A percentile compares a stretch with the other conserved stretches of the same genome.
These are phyloP conservation scores for Colletotrichum trifolii DNA, from an alignment of 2,329 filamentous ascomycete genomes.

Conservation along the genomic window DNA sequence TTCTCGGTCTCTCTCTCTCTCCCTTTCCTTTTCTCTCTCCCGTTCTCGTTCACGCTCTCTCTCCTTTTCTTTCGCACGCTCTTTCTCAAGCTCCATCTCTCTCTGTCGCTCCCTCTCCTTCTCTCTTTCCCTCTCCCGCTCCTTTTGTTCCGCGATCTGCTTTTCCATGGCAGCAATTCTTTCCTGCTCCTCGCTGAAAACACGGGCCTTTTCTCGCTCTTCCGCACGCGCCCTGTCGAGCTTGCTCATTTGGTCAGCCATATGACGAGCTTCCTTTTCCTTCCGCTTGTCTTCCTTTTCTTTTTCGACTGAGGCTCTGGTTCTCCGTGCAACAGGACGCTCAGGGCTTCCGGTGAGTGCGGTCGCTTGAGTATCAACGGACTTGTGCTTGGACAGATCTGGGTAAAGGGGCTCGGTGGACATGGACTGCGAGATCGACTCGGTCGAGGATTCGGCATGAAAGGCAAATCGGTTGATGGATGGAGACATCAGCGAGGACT, in stretches of 20 bases:
- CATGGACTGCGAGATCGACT: slow-evolving; percentile 53
- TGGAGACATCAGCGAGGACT: slow-evolving; percentile 67
- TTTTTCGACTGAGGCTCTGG: slow-evolving; percentile 69
- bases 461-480: slow-evolving; percentile 59
- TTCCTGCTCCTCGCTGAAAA: slow-evolving; percentile 69
- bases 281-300: slow-evolving; percentile 74
- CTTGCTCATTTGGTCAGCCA: slow-evolving; percentile 70
- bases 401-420: slow-evolving; percentile 56
- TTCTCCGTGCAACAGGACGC: slow-evolving; percentile 58
- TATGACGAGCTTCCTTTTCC: slow-evolving; percentile 72
- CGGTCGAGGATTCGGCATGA: slow-evolving; percentile 58
- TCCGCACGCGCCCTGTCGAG: slow-evolving; percentile 76
- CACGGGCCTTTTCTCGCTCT: slow-evolving; percentile 74
- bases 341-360: slow-evolving; percentile 54
- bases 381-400: slow-evolving; percentile 54
- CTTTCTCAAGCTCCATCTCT: slow-evolving; percentile 30
- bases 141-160: slow-evolving; percentile 63
- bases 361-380: slow-evolving; percentile 41
- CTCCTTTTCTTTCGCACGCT: slow-evolving; percentile 18
- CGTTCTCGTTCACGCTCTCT: slow-evolving; percentile 31
- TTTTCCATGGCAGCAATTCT: slow-evolving; percentile 64
- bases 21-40: slow-evolving; percentile 22
- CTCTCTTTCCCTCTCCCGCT: slow-evolving; percentile 54
- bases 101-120: slow-evolving; percentile 41
- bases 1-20: slow-evolving; percentile 34